Evolutionary conservation across 2,329 filamentous ascomycete species (phyloP), one percentile per base, ranked within the genome.

Genomic region (Ceratocystis destructans): DNA sequence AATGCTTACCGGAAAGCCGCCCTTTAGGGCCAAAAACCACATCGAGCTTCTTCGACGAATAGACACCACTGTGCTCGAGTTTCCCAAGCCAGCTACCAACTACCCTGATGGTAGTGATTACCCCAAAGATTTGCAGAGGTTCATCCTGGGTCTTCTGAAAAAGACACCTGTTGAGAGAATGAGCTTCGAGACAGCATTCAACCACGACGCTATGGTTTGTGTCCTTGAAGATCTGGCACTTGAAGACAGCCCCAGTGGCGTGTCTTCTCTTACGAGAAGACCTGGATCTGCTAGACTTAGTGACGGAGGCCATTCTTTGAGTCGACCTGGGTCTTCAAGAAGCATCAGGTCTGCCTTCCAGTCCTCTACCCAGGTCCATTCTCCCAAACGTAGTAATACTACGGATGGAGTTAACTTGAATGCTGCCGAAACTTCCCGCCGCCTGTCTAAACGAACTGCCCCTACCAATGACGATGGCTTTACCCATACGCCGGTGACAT

Each of bases 21-120:
- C 94, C 0, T 99, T 97, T 76, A 83, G 90, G 70, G 94, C 94
- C 41, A 85, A 85, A 66, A 97, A 99, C 73, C 94, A 99, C 73
- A 92, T 99, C 50, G 94, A 99, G 74, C 79, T 99, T 45, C 81
- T 97, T 55, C 85, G 90, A 69, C 94, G 89, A 77, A 99, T 99
- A 70, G 93, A 97, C 74, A 87, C 87, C 68, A 86, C 88, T 20
- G 88, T 95, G 69, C 59, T 68, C 5, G 66, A 68, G 61, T 68
- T 68, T 33, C 64, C 66, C 12, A 59, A 59, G 55, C 55, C 55
- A 15, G 55, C 55, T 17, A 22, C 4, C 28, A 59, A 59, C 28
- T 59, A 59, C 55, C 46, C 48, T 22, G 59, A 66, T 59, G 61
- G 66, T 5, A 62, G 50, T 5, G 55, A 59, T 17, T 68, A 59